Percentiles rank a stretch among this genome's conserved stretches.
Evolutionary conservation across 2,329 filamentous ascomycete genomes (phyloP).

Genomic region (Dothideomycetes sp.): DNA sequence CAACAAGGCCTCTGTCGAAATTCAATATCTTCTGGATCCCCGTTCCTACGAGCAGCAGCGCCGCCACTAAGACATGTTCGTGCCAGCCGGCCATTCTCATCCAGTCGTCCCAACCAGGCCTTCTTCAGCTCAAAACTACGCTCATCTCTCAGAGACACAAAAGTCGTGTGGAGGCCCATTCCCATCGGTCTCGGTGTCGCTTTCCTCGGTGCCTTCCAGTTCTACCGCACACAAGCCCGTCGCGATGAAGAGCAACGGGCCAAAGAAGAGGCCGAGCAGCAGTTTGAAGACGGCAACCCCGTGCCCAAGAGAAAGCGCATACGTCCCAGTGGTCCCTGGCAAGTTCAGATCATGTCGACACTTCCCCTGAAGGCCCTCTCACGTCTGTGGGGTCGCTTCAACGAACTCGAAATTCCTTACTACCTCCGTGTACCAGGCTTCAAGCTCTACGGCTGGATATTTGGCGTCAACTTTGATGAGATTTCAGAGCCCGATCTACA

Average conservation of each 20-base stretch:
- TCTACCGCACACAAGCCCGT: slow-evolving; percentile 61
- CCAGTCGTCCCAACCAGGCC: slow-evolving; percentile 28
- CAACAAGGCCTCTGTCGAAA: neutral
- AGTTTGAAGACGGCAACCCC: slow-evolving; percentile 36
- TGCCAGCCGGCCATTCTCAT: slow-evolving; percentile 11
- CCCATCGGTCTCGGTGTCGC: slow-evolving; percentile 77
- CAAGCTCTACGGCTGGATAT: slow-evolving; percentile 81
- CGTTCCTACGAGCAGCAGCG: neutral
- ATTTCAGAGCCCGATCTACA: slow-evolving; percentile 82
- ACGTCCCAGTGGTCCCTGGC: slow-evolving; percentile 72
- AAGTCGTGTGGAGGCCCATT: slow-evolving; percentile 82
- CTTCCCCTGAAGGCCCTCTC: slow-evolving; percentile 85
- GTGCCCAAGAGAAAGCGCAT: slow-evolving; percentile 53
- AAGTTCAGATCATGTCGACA: slow-evolving; percentile 83
- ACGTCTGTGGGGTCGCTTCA: slow-evolving; percentile 81
- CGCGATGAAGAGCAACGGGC: slow-evolving; percentile 41
- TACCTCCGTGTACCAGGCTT: slow-evolving; percentile 82
- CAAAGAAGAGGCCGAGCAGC: slow-evolving; percentile 32
- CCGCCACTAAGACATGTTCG: neutral
- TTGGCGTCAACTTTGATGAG: slow-evolving; percentile 85
- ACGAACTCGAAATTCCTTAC: slow-evolving; percentile 80
- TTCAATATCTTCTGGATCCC: neutral
- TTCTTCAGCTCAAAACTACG: slow-evolving; percentile 50
- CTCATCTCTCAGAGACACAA: slow-evolving; percentile 52
- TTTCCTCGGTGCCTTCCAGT: slow-evolving; percentile 73